Evolutionary conservation across 108 stramenopile species (phyloP).

Genomic region (Skeletonema costatum): DNA sequence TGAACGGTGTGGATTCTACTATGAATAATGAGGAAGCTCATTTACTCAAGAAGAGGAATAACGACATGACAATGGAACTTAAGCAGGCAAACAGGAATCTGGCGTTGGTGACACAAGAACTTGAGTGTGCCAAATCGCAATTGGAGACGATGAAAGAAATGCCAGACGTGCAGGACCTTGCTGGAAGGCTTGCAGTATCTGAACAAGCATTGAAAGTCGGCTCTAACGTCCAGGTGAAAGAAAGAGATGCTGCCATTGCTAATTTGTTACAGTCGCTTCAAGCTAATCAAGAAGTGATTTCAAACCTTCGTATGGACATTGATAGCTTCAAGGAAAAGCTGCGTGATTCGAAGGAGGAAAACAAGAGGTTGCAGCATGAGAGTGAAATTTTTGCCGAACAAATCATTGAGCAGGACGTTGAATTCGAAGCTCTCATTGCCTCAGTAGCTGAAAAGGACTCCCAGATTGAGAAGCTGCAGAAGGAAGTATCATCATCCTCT

Average conservation of each 20-base stretch:
- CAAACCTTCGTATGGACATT: slow-evolving; percentile 34
- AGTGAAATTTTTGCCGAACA: slow-evolving; percentile 87
- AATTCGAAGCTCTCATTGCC: slow-evolving; percentile 58
- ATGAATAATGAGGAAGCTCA: slow-evolving; percentile 47
- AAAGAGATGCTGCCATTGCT: slow-evolving; percentile 43
- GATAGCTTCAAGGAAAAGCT: slow-evolving; percentile 41
- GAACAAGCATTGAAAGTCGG: slow-evolving; percentile 35
- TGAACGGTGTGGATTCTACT: slow-evolving; percentile 44
- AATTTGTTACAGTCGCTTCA: slow-evolving; percentile 49
- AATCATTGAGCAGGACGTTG: slow-evolving; percentile 86
- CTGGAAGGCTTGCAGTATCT: slow-evolving; percentile 34
- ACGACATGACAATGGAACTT: slow-evolving; percentile 25
- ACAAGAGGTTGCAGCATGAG: slow-evolving; percentile 67
- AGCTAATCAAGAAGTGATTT: slow-evolving; percentile 33
- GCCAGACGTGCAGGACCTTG: slow-evolving; percentile 38
- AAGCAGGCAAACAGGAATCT: slow-evolving; percentile 30
- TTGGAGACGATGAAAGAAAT: slow-evolving; percentile 28
- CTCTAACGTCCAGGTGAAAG: slow-evolving; percentile 39
- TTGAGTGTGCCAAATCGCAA: slow-evolving; percentile 32
- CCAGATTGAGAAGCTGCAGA: slow-evolving; percentile 30
- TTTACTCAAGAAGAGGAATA: slow-evolving; percentile 16
- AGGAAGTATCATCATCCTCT: slow-evolving; percentile 24
- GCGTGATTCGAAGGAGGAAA: slow-evolving; percentile 39
- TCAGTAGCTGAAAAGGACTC: slow-evolving; percentile 44
- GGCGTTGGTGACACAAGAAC: slow-evolving; percentile 15